A percentile compares a stretch with the other conserved stretches of the same genome.
Evolutionary conservation across 2,329 filamentous ascomycete species (phyloP).

Genomic region (Aurifilum marmelostoma): DNA sequence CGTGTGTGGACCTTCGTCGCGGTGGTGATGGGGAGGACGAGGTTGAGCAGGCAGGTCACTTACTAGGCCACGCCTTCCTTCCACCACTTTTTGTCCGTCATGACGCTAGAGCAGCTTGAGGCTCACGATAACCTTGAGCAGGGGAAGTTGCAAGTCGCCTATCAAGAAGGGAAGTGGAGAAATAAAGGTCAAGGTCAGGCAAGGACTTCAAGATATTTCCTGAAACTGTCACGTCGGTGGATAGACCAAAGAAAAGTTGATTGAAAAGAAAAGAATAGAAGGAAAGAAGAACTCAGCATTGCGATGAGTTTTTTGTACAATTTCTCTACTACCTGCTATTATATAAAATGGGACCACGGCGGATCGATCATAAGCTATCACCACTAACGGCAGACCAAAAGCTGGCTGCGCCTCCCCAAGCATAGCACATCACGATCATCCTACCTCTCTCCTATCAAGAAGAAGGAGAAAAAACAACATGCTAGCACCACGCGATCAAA

Average conservation of each 20-base stretch:
- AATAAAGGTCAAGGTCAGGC: background rate
- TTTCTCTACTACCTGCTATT: background rate
- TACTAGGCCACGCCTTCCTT: conserved; percentile 30
- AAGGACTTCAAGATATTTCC: background rate
- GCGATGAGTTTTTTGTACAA: background rate
- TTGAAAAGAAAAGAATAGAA: too few species aligned
- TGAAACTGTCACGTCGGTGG: background rate
- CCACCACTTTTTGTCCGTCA: conserved; percentile 27
- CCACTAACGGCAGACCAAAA: background rate
- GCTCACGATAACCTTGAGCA: background rate
- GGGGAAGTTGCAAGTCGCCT: background rate
- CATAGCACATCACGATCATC: background rate
- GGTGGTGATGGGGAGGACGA: background rate
- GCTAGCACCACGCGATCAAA: background rate
- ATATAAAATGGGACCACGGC: background rate
- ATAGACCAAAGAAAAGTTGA: background rate
- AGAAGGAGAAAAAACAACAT: background rate
- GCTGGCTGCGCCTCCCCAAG: background rate
- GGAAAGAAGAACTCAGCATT: background rate
- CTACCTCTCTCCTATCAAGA: background rate
- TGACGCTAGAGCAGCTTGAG: background rate
- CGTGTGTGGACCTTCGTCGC: background rate
- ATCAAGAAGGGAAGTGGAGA: background rate
- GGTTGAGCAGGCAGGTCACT: conserved; percentile 10
- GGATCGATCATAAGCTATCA: background rate